A percentile compares a stretch with the other conserved stretches of the same genome.
phyloP scores from a whole-genome alignment of 495 filamentous ascomycete species.

The Darksidea phi region DNA sequence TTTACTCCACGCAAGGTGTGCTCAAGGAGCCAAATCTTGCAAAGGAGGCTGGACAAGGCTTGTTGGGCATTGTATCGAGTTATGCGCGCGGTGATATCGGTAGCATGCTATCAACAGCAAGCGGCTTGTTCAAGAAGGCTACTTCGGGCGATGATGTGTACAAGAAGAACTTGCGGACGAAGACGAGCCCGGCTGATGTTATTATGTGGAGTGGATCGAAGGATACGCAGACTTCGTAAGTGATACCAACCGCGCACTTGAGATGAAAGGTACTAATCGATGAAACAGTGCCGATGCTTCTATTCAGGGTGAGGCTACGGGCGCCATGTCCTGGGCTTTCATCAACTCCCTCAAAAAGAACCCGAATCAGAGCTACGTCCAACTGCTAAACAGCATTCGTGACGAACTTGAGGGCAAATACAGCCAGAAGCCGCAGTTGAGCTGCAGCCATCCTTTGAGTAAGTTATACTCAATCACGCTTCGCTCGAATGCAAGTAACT shows the following conservation, averaged over 20 bases:
- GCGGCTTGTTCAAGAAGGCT: conserved; percentile 92
- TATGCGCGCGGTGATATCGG: conserved; percentile 90
- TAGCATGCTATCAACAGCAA: conserved; percentile 73
- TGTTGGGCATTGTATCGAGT: conserved; percentile 82
- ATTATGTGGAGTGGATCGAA: conserved; percentile 98
- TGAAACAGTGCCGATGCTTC: conserved; percentile 56
- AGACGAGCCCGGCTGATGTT: conserved; percentile 93
- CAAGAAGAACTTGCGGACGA: conserved; percentile 76
- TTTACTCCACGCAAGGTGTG: conserved; percentile 88
- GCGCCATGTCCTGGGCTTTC: conserved; percentile 98
- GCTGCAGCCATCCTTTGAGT: conserved; percentile 95
- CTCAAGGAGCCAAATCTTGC: conserved; percentile 98
- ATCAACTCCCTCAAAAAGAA: conserved; percentile 93
- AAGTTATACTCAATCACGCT: conserved; percentile 39
- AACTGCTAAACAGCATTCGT: conserved; percentile 91
- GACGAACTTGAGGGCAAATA: conserved; percentile 88
- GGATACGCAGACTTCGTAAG: conserved; percentile 90
- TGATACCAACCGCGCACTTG: conserved; percentile 35
- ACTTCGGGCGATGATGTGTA: conserved; percentile 79
- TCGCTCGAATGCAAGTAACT: conserved; percentile 31
- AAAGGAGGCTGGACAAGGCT: conserved; percentile 93
- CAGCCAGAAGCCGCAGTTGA: conserved; percentile 93
- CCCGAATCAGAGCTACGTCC: conserved; percentile 95
- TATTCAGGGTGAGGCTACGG: conserved; percentile 81
- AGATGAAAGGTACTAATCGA: conserved; percentile 13